phyloP scores from a whole-genome alignment of 441 rosid genomes.

The Gossypium gossypioides region DNA sequence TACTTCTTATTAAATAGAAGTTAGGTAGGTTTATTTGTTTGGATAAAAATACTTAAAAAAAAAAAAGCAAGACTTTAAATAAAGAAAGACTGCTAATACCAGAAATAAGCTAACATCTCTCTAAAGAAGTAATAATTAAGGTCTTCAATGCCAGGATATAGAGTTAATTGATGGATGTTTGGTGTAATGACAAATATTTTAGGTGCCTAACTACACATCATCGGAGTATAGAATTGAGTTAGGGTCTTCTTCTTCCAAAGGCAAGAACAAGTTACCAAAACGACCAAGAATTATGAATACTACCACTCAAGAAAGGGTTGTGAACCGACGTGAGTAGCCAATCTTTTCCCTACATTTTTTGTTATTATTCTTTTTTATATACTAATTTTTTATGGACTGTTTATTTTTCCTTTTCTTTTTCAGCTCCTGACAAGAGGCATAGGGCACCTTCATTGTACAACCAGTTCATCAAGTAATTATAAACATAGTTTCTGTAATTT shows the following conservation, averaged over 20 bases:
- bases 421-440: conserved; percentile 23
- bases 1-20: too few species aligned
- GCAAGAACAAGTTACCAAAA: conserved; percentile 8
- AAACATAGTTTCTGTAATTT: not conserved
- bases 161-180: too few species aligned
- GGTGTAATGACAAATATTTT: not conserved
- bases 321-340: conserved; percentile 15
- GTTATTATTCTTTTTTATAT: not conserved
- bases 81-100: too few species aligned
- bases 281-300: not conserved
- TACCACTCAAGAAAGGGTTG: conserved; percentile 10
- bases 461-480: conserved; percentile 18
- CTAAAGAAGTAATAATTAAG: too few species aligned
- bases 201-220: not conserved
- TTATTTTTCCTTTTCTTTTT: not conserved
- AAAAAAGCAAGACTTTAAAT: too few species aligned
- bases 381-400: not conserved
- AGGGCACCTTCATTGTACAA: conserved; percentile 21
- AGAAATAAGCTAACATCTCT: too few species aligned
- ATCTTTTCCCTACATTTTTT: not conserved
- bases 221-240: conserved; percentile 1
- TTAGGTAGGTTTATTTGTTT: too few species aligned
- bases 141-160: too few species aligned
- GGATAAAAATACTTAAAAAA: too few species aligned
- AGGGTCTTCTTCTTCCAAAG: conserved; percentile 17